phyloP scores from a whole-genome alignment of 495 filamentous ascomycete species.

The Podospora comata region DNA sequence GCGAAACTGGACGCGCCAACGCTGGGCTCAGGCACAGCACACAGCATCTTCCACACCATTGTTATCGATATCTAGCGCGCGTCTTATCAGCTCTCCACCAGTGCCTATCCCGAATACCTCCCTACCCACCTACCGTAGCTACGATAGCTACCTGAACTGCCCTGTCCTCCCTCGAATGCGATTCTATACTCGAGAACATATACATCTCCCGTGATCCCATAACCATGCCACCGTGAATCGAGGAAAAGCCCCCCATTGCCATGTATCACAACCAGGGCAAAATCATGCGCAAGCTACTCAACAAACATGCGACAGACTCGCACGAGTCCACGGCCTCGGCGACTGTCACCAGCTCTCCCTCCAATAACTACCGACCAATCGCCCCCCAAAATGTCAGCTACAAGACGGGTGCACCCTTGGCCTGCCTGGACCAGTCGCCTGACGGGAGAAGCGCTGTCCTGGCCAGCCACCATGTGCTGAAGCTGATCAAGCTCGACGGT shows the following conservation, averaged over 20 bases:
- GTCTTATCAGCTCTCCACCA: too few relatives aligned
- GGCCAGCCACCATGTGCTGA: slow-evolving; percentile 79
- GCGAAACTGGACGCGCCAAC: background rate
- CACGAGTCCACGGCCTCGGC: slow-evolving; percentile 33
- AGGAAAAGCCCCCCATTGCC: background rate
- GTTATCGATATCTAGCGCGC: too few relatives aligned
- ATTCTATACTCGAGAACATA: background rate
- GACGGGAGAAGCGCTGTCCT: slow-evolving; percentile 73
- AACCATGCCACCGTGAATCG: background rate
- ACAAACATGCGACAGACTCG: slow-evolving; percentile 40
- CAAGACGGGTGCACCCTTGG: slow-evolving; percentile 67
- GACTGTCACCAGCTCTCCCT: slow-evolving; percentile 38
- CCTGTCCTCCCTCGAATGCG: background rate
- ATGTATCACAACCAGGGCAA: slow-evolving; percentile 36
- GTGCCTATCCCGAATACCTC: too few relatives aligned
- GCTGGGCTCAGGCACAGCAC: background rate
- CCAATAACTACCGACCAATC: slow-evolving; percentile 52
- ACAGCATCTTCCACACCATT: background rate
- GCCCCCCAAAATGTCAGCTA: slow-evolving; percentile 72
- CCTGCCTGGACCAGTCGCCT: slow-evolving; percentile 73
- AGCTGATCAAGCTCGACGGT: slow-evolving; percentile 71
- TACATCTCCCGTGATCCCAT: background rate
- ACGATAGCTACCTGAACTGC: too few relatives aligned
- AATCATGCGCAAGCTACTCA: slow-evolving; percentile 54
- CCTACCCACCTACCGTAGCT: too few relatives aligned